phyloP scores from a whole-genome alignment of 192 early-diverging fungal genomes.

The Rhizoclosmatium globosum region DNA sequence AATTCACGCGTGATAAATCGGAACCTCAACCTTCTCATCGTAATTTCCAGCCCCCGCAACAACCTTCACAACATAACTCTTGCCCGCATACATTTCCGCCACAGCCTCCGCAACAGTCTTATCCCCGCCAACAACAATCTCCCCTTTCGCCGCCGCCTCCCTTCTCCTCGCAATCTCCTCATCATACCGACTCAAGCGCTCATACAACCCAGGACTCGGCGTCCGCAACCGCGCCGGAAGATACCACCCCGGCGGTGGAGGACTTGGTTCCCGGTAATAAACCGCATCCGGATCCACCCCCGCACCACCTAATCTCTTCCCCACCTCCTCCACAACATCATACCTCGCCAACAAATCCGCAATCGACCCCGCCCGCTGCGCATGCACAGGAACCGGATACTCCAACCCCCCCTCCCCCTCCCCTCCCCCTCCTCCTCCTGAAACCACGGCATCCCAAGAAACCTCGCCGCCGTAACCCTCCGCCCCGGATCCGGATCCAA shows the following conservation, averaged over 20 bases:
- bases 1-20: too few species aligned
- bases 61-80: too few species aligned
- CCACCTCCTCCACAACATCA: not conserved
- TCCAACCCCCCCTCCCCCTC: not conserved
- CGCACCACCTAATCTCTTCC: not conserved
- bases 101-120: not conserved
- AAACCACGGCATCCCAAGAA: constrained; percentile 48
- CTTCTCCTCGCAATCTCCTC: not conserved
- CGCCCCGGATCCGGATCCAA: constrained; percentile 54
- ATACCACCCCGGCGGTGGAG: constrained; percentile 16
- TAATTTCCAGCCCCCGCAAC: too few species aligned
- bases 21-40: too few species aligned
- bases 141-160: not conserved
- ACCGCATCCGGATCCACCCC: not conserved
- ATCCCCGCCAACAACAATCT: not conserved
- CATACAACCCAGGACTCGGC: not conserved
- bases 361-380: not conserved
- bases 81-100: too few species aligned
- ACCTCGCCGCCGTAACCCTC: constrained; percentile 44
- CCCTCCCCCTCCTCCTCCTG: not conserved
- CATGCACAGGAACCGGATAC: constrained; percentile 3
- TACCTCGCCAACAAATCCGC: not conserved
- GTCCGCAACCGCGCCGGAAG: not conserved
- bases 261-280: not conserved
- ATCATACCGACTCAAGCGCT: not conserved